Percentiles rank a stretch among this genome's conserved stretches.
Conservation (phyloP, 495 filamentous ascomycete genomes). For the Parathielavia appendiculata region DNA sequence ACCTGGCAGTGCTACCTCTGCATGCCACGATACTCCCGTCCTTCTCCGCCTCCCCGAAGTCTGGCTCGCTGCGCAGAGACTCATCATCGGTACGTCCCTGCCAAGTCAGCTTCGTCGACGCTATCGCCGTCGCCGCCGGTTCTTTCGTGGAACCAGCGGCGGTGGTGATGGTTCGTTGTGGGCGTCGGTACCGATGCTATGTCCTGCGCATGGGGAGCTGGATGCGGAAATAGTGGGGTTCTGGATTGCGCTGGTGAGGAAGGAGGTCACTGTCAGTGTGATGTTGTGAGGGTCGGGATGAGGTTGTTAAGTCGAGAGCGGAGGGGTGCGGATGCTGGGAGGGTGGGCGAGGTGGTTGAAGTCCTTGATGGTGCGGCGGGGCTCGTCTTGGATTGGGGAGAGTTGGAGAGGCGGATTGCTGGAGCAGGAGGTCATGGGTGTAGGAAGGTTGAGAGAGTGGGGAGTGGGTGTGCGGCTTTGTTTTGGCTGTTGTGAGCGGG, state of each 20-base stretch:
- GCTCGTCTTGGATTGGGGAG: constrained; percentile 29
- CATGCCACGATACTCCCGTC: too few relatives aligned
- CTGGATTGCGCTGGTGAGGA: neutral
- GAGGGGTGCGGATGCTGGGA: neutral
- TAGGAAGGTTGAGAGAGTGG: constrained; percentile 24
- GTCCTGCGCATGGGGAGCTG: neutral
- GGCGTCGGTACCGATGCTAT: too few relatives aligned
- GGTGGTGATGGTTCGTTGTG: too few relatives aligned
- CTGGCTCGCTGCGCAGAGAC: neutral
- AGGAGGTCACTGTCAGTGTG: constrained; percentile 9
- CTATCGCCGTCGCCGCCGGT: too few relatives aligned
- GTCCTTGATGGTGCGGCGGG: constrained; percentile 32
- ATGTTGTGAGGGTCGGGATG: constrained; percentile 3
- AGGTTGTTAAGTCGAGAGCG: neutral
- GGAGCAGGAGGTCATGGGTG: constrained; percentile 18
- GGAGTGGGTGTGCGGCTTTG: constrained; percentile 42
- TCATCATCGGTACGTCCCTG: too few relatives aligned
- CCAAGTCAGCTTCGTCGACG: too few relatives aligned
- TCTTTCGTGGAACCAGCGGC: too few relatives aligned
- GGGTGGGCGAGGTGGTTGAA: constrained; percentile 27
- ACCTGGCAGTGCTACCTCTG: too few relatives aligned
- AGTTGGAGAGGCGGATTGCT: constrained; percentile 29
- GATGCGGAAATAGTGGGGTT: constrained; percentile 4
- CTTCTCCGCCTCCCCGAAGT: too few relatives aligned
- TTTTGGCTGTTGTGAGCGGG: constrained; percentile 40